Base-by-base conservation (phyloP, 2,329 filamentous ascomycete genomes). In the Tolypocladium tundrense region DNA sequence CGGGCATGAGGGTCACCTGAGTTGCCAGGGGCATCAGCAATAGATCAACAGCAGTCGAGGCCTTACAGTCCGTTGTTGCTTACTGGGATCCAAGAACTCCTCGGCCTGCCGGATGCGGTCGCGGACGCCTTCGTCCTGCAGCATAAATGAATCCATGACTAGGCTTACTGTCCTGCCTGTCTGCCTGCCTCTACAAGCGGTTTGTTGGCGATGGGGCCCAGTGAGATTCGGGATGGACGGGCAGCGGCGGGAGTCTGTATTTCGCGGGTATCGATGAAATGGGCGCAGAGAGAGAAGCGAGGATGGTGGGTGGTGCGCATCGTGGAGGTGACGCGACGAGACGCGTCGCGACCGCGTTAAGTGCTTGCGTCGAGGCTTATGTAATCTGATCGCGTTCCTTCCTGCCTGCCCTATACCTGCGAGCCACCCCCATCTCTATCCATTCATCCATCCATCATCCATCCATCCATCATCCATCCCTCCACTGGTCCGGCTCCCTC, bases 71-170 rank as follows among this genome's bases (percentile, higher is more conserved):
- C 21, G 13, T 53, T 9, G 16, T 33, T 40, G 53, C 87, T 68
- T 82, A 96, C 91, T 87, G 60, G 93, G 93, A 78, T 97, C 93
- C 50, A 97, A 84, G 69, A 97, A 97, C 72, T 97, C 92, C 67
- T 88, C 83, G n/a, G 91, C 91, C 63, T 88, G 85, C 67, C 91
- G 88, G 72, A 96, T 85, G 67, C 91, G 90, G 76, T 95, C 87
- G 66, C 85, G 83, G 66, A 88, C 86, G 64, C 88, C 90, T 74
- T 94, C 90, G 80, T 97, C 92, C 73, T 88, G 85, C 67, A 95
- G 83, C 76, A 88, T 85, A 65, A 84, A 77, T 60, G 79, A 82
- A 65, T 91, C 88, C 88, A 94, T 91, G 62, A 60, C 75, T 71
- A 35, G 2, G 2, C 31, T 8, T 10, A 19, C 48, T 35, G 48